These are phyloP conservation scores for Trichopus zeylanicus DNA, from an alignment of 116 monocot species.

Conservation along the genomic window DNA sequence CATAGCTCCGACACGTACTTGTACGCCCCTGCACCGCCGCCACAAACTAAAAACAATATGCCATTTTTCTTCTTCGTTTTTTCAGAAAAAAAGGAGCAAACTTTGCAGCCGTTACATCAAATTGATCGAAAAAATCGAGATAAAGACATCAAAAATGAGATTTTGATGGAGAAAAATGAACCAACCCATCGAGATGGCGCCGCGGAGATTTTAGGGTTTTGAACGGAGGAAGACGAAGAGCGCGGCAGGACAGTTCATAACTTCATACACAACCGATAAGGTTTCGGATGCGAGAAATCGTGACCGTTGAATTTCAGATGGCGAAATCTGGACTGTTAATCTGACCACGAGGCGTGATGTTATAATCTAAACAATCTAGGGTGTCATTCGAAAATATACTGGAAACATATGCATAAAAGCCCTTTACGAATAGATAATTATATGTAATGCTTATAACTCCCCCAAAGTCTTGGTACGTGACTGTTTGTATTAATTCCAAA, in stretches of 20 bases:
- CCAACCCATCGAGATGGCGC: neutral
- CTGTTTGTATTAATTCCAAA: no score
- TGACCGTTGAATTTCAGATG: neutral
- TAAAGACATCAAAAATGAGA: neutral
- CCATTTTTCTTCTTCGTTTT: no score
- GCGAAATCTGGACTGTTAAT: no score
- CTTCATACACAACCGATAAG: neutral
- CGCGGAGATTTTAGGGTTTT: neutral
- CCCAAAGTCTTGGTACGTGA: no score
- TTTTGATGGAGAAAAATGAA: neutral
- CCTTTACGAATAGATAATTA: no score
- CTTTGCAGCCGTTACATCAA: no score
- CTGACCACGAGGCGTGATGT: no score
- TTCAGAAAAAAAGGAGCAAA: neutral
- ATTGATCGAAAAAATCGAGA: no score
- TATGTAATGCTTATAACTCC: no score
- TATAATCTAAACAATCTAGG: no score
- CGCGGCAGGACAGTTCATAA: neutral
- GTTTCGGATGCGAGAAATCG: neutral
- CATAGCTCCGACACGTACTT: slow-evolving; percentile 61
- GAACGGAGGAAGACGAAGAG: neutral
- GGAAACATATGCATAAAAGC: no score
- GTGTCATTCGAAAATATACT: no score
- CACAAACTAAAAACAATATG: neutral
- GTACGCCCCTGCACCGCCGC: slow-evolving; percentile 32